These are phyloP conservation scores for Akanthomyces uredinophilus DNA, from an alignment of 2,329 filamentous ascomycete species.

Conservation along the genomic window DNA sequence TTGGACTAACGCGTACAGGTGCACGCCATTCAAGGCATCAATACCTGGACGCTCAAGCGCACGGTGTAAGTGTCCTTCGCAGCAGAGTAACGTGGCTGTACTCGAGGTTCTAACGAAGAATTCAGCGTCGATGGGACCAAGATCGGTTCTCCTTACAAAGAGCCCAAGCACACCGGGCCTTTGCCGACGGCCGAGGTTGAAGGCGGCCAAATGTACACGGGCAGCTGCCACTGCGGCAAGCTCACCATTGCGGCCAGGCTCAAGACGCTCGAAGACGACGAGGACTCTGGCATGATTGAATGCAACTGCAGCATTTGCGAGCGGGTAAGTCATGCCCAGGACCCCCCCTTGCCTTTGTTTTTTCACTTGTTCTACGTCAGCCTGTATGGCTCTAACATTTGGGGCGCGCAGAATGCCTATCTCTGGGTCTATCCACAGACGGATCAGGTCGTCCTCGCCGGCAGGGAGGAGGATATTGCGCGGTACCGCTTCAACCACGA, in stretches of 20 bases:
- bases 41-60: conserved; percentile 36
- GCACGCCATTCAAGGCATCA: conserved; percentile 39
- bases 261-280: conserved; percentile 37
- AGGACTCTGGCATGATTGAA: conserved; percentile 28
- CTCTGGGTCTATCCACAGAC: conserved; percentile 40
- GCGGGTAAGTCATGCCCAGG: conserved; percentile 27
- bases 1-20: conserved; percentile 24
- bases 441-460: conserved; percentile 38
- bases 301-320: conserved; percentile 50
- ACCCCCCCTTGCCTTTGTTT: too few relatives aligned
- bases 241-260: conserved; percentile 39
- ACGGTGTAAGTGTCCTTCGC: conserved; percentile 27
- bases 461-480: conserved; percentile 32
- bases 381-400: too few relatives aligned
- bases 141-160: conserved; percentile 28
- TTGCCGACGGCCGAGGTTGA: conserved; percentile 34
- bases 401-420: conserved; percentile 35
- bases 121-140: conserved; percentile 35
- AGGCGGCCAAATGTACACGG: conserved; percentile 38
- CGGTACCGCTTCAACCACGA: conserved; percentile 32
- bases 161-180: conserved; percentile 35
- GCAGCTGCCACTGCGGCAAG: conserved; percentile 50
- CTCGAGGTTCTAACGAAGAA: background rate
- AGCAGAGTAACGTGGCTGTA: too few relatives aligned
- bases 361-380: too few relatives aligned